Percentiles rank a stretch among this genome's conserved stretches.
Conservation (phyloP, 352 stramenopile genomes). For the Globisporangium parvum region DNA sequence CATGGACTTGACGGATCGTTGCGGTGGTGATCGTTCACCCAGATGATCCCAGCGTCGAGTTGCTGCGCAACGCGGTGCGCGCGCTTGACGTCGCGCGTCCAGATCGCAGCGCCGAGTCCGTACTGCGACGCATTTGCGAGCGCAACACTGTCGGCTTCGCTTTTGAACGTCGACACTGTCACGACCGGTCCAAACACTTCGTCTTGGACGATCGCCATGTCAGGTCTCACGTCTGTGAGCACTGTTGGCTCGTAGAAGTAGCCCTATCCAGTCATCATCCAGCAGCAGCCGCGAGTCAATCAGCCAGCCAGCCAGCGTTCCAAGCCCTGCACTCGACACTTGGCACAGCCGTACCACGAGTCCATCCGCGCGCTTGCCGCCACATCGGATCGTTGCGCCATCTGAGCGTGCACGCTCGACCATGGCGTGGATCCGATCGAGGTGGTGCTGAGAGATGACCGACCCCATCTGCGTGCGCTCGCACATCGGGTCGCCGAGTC, state of each 20-base stretch:
- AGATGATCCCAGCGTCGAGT: conserved; percentile 88
- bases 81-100: conserved; percentile 69
- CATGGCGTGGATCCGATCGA: conserved; percentile 58
- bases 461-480: conserved; percentile 58
- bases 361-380: conserved; percentile 51
- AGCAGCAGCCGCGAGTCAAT: neutral
- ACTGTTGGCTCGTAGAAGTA: conserved; percentile 93
- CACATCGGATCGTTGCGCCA: conserved; percentile 69
- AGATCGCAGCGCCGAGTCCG: conserved; percentile 83
- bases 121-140: conserved; percentile 79
- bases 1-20: conserved; percentile 59
- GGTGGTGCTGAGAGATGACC: conserved; percentile 50
- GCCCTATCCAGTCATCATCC: conserved; percentile 21
- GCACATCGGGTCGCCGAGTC: conserved; percentile 45
- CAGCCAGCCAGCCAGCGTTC: neutral
- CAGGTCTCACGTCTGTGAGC: conserved; percentile 55
- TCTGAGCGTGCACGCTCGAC: conserved; percentile 73
- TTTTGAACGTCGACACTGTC: conserved; percentile 32
- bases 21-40: conserved; percentile 82
- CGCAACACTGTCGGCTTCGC: conserved; percentile 64
- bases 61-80: conserved; percentile 76
- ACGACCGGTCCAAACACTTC: conserved; percentile 90
- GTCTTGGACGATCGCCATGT: conserved; percentile 79
- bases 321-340: neutral
- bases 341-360: conserved; percentile 15